These are phyloP conservation scores for Dendryphion nanum DNA, from an alignment of 2,329 filamentous ascomycete species.

Conservation along the genomic window DNA sequence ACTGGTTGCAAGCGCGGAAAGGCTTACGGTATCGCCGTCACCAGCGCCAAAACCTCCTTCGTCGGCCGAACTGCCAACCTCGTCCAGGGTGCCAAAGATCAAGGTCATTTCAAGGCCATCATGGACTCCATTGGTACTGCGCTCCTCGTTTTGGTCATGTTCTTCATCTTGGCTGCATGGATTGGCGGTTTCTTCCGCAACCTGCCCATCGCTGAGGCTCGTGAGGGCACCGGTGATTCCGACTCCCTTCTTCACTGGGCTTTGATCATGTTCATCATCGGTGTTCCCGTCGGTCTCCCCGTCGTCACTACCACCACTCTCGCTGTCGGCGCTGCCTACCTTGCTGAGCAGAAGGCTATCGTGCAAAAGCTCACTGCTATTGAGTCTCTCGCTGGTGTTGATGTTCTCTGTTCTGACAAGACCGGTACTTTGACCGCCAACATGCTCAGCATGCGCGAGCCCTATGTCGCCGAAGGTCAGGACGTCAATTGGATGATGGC, in stretches of 20 bases:
- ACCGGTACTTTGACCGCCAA: slow-evolving; percentile 75
- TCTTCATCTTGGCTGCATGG: slow-evolving; percentile 73
- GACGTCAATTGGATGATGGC: slow-evolving; percentile 86
- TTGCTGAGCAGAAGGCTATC: slow-evolving; percentile 75
- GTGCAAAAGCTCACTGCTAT: slow-evolving; percentile 79
- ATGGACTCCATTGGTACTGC: slow-evolving; percentile 78
- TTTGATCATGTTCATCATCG: slow-evolving; percentile 64
- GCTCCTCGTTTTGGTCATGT: slow-evolving; percentile 72
- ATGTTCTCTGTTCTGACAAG: slow-evolving; percentile 80
- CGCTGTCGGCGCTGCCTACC: slow-evolving; percentile 73
- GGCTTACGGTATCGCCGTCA: slow-evolving; percentile 67
- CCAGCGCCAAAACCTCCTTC: slow-evolving; percentile 70
- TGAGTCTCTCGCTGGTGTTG: slow-evolving; percentile 65
- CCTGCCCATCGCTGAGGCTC: slow-evolving; percentile 60
- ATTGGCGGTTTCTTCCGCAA: slow-evolving; percentile 77
- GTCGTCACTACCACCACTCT: slow-evolving; percentile 77
- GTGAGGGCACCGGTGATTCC: slow-evolving; percentile 50
- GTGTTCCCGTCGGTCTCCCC: slow-evolving; percentile 76
- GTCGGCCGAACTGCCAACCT: slow-evolving; percentile 73
- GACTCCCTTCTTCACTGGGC: slow-evolving; percentile 57
- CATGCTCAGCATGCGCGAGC: slow-evolving; percentile 74
- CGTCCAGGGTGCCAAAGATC: slow-evolving; percentile 72
- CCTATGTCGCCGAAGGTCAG: slow-evolving; percentile 72
- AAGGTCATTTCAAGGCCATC: slow-evolving; percentile 79
- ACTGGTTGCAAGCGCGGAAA: slow-evolving; percentile 81